Percentiles rank a stretch among this genome's conserved stretches.
These are phyloP conservation scores for Globisporangium paroecandrum DNA, from an alignment of 352 stramenopile species.

Conservation along the genomic window DNA sequence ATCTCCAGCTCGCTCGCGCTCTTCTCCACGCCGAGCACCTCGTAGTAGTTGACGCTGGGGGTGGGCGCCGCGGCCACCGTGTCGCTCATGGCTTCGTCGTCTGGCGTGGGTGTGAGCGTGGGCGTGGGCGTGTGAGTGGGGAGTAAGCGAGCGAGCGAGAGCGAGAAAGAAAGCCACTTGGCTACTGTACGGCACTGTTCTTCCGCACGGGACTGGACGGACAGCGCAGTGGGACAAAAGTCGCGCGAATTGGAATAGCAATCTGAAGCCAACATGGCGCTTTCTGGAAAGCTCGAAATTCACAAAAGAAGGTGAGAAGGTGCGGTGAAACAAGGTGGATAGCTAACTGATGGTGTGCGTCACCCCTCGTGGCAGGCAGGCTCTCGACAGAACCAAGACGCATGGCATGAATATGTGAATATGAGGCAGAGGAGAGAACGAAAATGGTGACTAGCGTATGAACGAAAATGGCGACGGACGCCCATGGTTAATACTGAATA, in stretches of 20 bases:
- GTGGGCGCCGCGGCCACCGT: constrained; percentile 46
- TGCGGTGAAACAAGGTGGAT: background rate
- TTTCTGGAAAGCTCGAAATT: background rate
- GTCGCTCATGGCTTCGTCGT: constrained; percentile 40
- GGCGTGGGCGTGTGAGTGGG: background rate
- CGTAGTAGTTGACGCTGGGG: constrained; percentile 76
- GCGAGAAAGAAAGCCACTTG: background rate
- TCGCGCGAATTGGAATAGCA: background rate
- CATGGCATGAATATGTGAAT: background rate
- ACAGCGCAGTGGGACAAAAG: background rate
- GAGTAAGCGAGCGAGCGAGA: background rate
- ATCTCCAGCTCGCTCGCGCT: constrained; percentile 88
- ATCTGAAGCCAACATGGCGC: background rate
- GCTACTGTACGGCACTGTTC: background rate
- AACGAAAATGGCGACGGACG: background rate
- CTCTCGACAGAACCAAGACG: background rate
- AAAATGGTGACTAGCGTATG: background rate
- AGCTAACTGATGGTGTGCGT: constrained; percentile 1
- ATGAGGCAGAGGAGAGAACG: background rate
- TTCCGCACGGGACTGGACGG: background rate
- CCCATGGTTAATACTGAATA: background rate
- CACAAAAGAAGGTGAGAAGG: background rate
- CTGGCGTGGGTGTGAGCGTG: background rate
- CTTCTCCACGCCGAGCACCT: constrained; percentile 87
- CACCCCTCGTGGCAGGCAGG: background rate